phyloP scores from a whole-genome alignment of 2,329 filamentous ascomycete genomes.

The Fusarium tuaranense region DNA sequence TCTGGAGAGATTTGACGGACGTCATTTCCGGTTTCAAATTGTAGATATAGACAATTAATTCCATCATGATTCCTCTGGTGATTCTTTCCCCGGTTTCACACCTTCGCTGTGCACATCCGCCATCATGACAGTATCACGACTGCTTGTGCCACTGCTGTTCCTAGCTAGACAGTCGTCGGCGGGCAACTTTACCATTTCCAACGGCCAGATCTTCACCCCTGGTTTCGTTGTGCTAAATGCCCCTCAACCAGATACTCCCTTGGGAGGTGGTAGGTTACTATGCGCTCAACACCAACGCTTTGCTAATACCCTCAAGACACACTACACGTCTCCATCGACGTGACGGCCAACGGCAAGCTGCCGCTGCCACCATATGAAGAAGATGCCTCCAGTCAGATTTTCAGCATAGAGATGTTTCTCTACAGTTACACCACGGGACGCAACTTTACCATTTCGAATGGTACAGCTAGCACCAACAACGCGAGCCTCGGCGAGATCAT shows the following conservation, averaged over 20 bases:
- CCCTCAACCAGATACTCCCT: constrained; percentile 72
- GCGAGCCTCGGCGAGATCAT: constrained; percentile 69
- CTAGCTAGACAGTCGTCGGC: constrained; percentile 43
- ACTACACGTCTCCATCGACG: constrained; percentile 75
- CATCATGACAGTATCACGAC: constrained; percentile 22
- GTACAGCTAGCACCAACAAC: constrained; percentile 63
- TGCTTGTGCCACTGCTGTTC: constrained; percentile 34
- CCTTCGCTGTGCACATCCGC: neutral
- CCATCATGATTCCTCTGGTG: constrained; percentile 5
- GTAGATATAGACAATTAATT: constrained; percentile 15
- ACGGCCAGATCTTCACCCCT: constrained; percentile 77
- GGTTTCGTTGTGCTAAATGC: constrained; percentile 75
- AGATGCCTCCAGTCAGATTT: constrained; percentile 67
- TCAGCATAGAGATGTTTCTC: constrained; percentile 75
- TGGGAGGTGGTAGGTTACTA: constrained; percentile 67
- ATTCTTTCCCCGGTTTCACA: neutral
- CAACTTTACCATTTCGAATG: constrained; percentile 77
- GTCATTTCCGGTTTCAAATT: constrained; percentile 33
- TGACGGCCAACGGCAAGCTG: constrained; percentile 73
- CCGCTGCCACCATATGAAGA: constrained; percentile 66
- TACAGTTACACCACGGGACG: constrained; percentile 71
- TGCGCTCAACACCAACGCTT: neutral
- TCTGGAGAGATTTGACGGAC: neutral
- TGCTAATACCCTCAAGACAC: constrained; percentile 51
- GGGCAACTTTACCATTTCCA: constrained; percentile 67